phyloP scores from a whole-genome alignment of 352 stramenopile genomes.

The Globisporangium perplexum region DNA sequence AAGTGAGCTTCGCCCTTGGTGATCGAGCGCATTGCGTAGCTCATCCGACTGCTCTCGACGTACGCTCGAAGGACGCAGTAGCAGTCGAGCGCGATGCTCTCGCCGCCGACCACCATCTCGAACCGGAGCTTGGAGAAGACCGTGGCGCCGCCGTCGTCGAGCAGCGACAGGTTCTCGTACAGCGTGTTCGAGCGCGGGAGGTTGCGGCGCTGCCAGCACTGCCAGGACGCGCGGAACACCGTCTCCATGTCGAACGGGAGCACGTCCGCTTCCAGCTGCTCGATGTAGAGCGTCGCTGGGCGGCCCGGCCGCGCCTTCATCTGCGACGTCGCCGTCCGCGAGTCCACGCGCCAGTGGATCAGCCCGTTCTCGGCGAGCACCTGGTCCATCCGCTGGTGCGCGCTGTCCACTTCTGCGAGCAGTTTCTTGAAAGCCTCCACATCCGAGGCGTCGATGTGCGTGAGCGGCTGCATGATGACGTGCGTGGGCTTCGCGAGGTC shows the following conservation, averaged over 20 bases:
- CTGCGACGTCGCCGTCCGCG: conserved; percentile 1
- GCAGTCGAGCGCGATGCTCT: conserved; percentile 2
- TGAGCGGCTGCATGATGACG: neutral
- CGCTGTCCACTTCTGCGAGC: neutral
- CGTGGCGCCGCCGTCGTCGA: neutral
- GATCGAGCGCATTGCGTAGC: neutral
- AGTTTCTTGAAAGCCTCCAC: conserved; percentile 1
- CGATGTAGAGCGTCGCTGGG: neutral
- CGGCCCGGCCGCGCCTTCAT: neutral
- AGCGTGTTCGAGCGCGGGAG: neutral
- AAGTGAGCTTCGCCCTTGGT: conserved; percentile 8
- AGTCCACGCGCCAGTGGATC: conserved; percentile 2
- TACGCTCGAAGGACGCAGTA: conserved; percentile 2
- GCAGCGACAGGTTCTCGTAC: neutral
- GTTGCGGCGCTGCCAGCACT: conserved; percentile 6
- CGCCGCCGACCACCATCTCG: conserved; percentile 1
- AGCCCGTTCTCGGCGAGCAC: conserved; percentile 3
- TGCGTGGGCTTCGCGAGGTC: neutral
- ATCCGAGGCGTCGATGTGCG: neutral
- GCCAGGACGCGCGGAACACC: conserved; percentile 5
- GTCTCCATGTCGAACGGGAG: conserved; percentile 5
- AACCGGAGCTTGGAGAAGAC: conserved; percentile 3
- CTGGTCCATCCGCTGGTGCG: conserved; percentile 1
- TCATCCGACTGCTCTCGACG: neutral
- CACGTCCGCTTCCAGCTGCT: conserved; percentile 4